Conservation (phyloP, 2,329 filamentous ascomycete species). For the Fusarium tuaranense region DNA sequence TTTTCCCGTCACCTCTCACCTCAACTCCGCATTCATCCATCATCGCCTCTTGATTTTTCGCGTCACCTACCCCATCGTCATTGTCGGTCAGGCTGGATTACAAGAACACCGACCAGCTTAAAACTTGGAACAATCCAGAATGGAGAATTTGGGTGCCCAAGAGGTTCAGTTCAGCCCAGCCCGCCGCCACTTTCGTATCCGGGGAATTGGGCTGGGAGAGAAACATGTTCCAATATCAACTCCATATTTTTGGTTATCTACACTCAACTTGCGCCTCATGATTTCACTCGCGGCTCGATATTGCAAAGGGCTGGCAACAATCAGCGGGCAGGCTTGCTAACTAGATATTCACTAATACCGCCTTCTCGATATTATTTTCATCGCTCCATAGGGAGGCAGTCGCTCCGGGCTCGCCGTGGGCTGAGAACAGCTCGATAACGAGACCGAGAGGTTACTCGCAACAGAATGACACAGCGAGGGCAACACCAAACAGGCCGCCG, state of each 20-base stretch:
- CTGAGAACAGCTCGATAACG: slow-evolving; percentile 10
- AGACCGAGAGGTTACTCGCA: slow-evolving; percentile 8
- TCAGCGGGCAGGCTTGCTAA: not conserved
- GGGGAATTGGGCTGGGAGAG: slow-evolving; percentile 14
- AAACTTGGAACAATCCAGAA: not conserved
- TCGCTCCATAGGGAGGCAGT: not conserved
- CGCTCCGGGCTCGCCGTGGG: slow-evolving; percentile 10
- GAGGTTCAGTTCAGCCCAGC: slow-evolving; percentile 20
- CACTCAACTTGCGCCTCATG: not conserved
- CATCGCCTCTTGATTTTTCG: slow-evolving; percentile 12
- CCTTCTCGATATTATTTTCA: not conserved
- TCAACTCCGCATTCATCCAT: slow-evolving; percentile 23
- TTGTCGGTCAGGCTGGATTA: slow-evolving; percentile 3
- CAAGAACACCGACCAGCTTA: not conserved
- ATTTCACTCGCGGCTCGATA: not conserved
- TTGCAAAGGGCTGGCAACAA: not conserved
- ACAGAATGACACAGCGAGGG: slow-evolving; percentile 14
- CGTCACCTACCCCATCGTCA: slow-evolving; percentile 11
- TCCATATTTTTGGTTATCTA: not conserved
- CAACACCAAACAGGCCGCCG: slow-evolving; percentile 37
- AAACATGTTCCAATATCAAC: slow-evolving; percentile 14
- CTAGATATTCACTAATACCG: not conserved
- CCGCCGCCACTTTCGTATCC: slow-evolving; percentile 29
- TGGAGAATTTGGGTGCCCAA: slow-evolving; percentile 7
- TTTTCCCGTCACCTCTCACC: slow-evolving; percentile 22